Conservation (phyloP, 352 stramenopile genomes). For the Elongisporangium undulatum region DNA sequence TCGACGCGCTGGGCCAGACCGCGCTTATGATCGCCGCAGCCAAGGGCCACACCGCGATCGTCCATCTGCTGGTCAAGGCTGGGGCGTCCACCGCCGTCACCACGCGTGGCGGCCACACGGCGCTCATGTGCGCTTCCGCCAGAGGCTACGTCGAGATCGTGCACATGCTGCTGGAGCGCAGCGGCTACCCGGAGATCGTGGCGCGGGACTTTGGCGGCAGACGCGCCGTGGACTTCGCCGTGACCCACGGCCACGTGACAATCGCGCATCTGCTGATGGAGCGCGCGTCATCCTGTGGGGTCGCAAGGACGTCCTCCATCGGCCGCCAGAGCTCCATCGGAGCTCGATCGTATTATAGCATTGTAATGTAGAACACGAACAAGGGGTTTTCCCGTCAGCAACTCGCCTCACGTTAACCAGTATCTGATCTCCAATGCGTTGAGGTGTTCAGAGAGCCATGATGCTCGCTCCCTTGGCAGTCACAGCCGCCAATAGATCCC, state of each 20-base stretch:
- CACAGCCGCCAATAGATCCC: neutral
- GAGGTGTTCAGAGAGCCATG: too few species aligned
- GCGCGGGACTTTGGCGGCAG: slow-evolving; percentile 23
- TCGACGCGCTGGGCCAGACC: slow-evolving; percentile 81
- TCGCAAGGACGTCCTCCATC: neutral
- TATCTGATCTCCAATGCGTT: neutral
- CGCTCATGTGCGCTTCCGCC: slow-evolving; percentile 78
- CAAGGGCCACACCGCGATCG: slow-evolving; percentile 60
- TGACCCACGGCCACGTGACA: neutral
- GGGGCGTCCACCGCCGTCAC: slow-evolving; percentile 55
- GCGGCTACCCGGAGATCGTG: slow-evolving; percentile 42
- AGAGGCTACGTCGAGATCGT: slow-evolving; percentile 64
- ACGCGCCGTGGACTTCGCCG: neutral
- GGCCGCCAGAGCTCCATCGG: neutral
- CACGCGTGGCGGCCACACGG: slow-evolving; percentile 67
- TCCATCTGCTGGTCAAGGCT: slow-evolving; percentile 49
- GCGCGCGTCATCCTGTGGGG: neutral
- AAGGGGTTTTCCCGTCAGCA: neutral
- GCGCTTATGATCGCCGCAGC: slow-evolving; percentile 81
- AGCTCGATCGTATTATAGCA: neutral
- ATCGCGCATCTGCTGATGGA: neutral
- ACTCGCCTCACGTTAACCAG: neutral
- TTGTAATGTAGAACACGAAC: neutral
- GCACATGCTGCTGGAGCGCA: slow-evolving; percentile 54
- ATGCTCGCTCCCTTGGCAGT: neutral